Percentiles rank a stretch among this genome's conserved stretches.
These are phyloP conservation scores for Fomitopsis pinicola DNA, from an alignment of 1,284 basidiomycete genomes.

Conservation along the genomic window DNA sequence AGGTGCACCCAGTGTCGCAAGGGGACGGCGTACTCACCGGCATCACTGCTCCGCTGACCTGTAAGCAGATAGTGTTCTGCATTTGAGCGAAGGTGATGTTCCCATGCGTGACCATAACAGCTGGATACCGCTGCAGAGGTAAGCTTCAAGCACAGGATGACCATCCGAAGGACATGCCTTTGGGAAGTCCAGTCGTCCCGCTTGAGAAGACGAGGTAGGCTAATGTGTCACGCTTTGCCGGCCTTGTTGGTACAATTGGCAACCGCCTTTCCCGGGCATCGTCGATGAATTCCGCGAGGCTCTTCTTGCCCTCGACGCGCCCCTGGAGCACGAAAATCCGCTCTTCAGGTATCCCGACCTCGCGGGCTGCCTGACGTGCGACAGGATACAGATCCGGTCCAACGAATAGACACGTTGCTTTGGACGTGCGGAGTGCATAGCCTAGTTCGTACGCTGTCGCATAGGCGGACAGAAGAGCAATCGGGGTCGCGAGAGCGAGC, in stretches of 20 bases:
- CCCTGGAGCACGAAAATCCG: constrained; percentile 55
- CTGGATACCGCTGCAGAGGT: constrained; percentile 29
- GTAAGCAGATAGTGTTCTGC: constrained; percentile 35
- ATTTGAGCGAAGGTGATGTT: constrained; percentile 51
- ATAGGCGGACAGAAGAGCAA: constrained; percentile 59
- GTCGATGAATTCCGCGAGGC: constrained; percentile 44
- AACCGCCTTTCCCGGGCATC: constrained; percentile 33
- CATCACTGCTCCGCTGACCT: constrained; percentile 13
- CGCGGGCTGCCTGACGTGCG: constrained; percentile 46
- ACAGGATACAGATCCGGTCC: constrained; percentile 46
- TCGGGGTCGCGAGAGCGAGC: constrained; percentile 53
- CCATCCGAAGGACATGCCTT: constrained; percentile 41
- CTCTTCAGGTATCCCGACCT: constrained; percentile 44
- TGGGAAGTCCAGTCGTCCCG: constrained; percentile 72
- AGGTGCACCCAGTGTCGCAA: background rate
- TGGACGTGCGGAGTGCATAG: constrained; percentile 49
- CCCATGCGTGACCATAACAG: constrained; percentile 72
- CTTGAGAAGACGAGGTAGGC: constrained; percentile 76
- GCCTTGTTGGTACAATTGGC: constrained; percentile 38
- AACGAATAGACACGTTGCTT: constrained; percentile 58
- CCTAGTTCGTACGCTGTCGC: constrained; percentile 65
- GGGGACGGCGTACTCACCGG: background rate
- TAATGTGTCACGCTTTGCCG: constrained; percentile 51
- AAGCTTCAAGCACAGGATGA: background rate
- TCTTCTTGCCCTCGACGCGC: constrained; percentile 31